Evolutionary conservation across 352 stramenopile species (phyloP), one percentile per base, ranked within the genome.

Genomic region (Pythium brachiatum): DNA sequence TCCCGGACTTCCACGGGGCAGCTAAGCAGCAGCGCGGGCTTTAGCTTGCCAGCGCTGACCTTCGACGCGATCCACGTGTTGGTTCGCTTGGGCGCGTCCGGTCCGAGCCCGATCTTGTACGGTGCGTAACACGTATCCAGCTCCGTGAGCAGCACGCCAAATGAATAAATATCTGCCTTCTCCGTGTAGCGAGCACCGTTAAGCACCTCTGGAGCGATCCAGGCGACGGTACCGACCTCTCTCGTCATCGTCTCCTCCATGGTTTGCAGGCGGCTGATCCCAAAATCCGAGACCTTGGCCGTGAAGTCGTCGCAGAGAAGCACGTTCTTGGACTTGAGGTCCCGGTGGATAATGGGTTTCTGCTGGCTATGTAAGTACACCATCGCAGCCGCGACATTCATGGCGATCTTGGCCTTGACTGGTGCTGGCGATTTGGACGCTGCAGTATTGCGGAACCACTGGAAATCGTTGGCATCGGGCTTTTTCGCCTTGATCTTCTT

Each of bases 151-250:
- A 82, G 23, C 1, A 76, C 67, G 8, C 72, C 72, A 46, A 79
- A 78, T 36, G 74, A 78, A 60, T 75, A 78, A 44, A 78, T 68
- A 60, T 80, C 74, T 2, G 63, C 64, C 13, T 58, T 68, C 34
- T 79, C 74, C 1, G 46, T 66, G 56, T 77, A 79, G 11, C 66
- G 62, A 20, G 29, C 61, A 8, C 70, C 70, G 11, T 69, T 66
- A 29, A 78, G 60, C n/a, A 78, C 64, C 41, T 78, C 70, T 1
- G 70, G 73, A 0, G 73, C 70, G 44, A 81, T 81, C 73, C 73
- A 78, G 26, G 70, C 63, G 18, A 74, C 59, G 16, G 73, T 78
- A 3, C 70, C 70, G 20, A 75, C 61, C 34, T 74, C 63, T n/a
- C 59, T 46, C 6, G 67, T 81, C 73, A 68, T 75, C 9, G 64